These are phyloP conservation scores for Eucalyptus sp. DNA, from an alignment of 345 rosid genomes.

Conservation along the genomic window DNA sequence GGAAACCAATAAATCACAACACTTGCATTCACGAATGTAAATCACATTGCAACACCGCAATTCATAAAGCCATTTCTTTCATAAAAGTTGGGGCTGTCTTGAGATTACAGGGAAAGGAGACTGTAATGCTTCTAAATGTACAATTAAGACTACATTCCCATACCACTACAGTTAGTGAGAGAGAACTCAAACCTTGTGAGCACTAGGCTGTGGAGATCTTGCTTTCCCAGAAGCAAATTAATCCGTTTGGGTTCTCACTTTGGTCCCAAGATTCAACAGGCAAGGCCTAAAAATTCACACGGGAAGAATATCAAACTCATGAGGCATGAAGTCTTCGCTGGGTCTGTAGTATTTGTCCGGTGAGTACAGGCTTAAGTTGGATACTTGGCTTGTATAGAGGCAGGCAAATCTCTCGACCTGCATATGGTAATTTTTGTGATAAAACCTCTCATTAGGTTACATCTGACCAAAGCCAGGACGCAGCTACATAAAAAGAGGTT, in stretches of 20 bases:
- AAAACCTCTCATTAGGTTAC: neutral
- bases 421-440: neutral
- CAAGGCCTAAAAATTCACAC: slow-evolving; percentile 8
- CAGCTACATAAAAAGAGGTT: neutral
- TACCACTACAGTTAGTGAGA: neutral
- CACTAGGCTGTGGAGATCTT: neutral
- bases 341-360: slow-evolving; percentile 93
- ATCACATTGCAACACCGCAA: neutral
- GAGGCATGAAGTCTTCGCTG: slow-evolving; percentile 93
- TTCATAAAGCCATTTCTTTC: neutral
- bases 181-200: neutral
- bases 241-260: neutral
- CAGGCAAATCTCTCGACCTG: slow-evolving; percentile 99
- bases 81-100: neutral
- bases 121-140: neutral
- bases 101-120: neutral
- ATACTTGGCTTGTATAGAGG: slow-evolving; percentile 88
- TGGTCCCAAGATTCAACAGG: neutral
- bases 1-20: neutral
- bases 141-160: neutral
- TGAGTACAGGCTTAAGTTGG: slow-evolving; percentile 82
- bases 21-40: neutral
- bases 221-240: neutral
- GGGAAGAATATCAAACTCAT: slow-evolving; percentile 71
- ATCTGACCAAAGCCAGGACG: neutral